phyloP scores from a whole-genome alignment of 2,329 filamentous ascomycete species.

The Endoconidiophora laricicola region DNA sequence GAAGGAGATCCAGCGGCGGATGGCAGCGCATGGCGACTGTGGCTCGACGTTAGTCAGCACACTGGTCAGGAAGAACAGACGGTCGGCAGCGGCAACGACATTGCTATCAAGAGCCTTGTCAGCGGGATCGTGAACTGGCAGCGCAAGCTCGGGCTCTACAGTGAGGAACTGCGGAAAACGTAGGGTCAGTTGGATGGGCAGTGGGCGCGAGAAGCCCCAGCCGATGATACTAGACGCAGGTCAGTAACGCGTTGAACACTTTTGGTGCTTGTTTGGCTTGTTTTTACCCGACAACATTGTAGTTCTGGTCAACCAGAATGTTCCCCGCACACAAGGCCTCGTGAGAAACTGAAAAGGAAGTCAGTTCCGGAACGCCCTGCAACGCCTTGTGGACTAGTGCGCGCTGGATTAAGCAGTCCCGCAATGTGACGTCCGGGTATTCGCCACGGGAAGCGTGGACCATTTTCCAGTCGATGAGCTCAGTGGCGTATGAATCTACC shows the following conservation, averaged over 20 bases:
- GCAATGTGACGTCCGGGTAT: constrained; percentile 1
- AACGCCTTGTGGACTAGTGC: constrained; percentile 8
- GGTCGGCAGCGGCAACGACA: not conserved
- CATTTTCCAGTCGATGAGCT: constrained; percentile 7
- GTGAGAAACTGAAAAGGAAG: constrained; percentile 10
- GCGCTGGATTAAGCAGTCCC: constrained; percentile 4
- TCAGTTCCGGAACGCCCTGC: constrained; percentile 1
- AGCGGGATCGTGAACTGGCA: no score
- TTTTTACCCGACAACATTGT: constrained; percentile 6
- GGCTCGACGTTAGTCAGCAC: constrained; percentile 77
- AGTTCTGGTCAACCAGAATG: constrained; percentile 8
- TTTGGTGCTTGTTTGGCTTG: not conserved
- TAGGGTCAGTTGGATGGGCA: constrained; percentile 9
- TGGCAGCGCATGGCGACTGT: constrained; percentile 3
- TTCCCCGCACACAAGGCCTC: constrained; percentile 7
- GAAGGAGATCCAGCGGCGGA: constrained; percentile 11
- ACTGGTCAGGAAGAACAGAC: constrained; percentile 46
- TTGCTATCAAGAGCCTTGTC: no score
- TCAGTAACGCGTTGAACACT: not conserved
- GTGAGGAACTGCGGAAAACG: constrained; percentile 10
- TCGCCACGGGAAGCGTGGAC: constrained; percentile 1
- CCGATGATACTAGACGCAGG: constrained; percentile 5
- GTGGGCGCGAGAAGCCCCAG: constrained; percentile 7
- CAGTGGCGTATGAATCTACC: constrained; percentile 7
- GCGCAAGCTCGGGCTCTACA: not conserved